Evolutionary conservation across 352 stramenopile genomes (phyloP), one percentile per base, ranked within the genome.

Genomic region (Pilasporangium apinafurcum): DNA sequence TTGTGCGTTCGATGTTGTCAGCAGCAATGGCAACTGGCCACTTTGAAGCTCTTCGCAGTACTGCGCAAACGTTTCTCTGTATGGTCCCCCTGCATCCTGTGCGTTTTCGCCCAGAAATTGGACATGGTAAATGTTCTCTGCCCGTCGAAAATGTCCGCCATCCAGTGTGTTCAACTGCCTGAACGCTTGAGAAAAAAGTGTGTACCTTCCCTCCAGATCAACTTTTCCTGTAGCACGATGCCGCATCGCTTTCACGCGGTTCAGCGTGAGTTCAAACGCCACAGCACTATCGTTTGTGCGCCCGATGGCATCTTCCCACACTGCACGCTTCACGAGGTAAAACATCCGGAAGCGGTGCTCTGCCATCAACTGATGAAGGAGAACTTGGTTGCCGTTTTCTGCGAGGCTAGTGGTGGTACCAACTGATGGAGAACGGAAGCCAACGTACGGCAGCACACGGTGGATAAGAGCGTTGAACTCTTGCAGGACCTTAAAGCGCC

Each of bases 101-200:
- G 80, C 81, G 24, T 90, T 90, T 56, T 96, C 85, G 17, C 85
- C 83, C 18, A 94, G 65, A 53, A 95, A 95, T 3, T 68, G 68
- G 12, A 90, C 83, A 36, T 86, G 72, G 48, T 95, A 96, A 13
- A 96, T 62, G 14, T 84, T 83, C 8, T 72, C 60, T 2, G 49
- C 30, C 8, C 78, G 78, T 2, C 83, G 67, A 31, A 94, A 87
- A 24, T 90, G 72, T 9, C 62, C 57, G 12, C 71, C 62, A 25
- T 83, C 65, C 6, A 86, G 62, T 17, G 62, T 40, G 39, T 86
- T 83, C 0, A 95, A 60, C 41, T 94, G 80, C 1, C 76, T 62
- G 45, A 93, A 94, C 2, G 85, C 86, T 49, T 96, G 85, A 8
- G 75, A 83, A 45, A 95, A 95, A 1, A 94, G 52, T 5, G 74